A percentile compares a stretch with the other conserved stretches of the same genome.
These are phyloP conservation scores for Amanita molliuscula DNA, from an alignment of 768 basidiomycete species.

Conservation along the genomic window DNA sequence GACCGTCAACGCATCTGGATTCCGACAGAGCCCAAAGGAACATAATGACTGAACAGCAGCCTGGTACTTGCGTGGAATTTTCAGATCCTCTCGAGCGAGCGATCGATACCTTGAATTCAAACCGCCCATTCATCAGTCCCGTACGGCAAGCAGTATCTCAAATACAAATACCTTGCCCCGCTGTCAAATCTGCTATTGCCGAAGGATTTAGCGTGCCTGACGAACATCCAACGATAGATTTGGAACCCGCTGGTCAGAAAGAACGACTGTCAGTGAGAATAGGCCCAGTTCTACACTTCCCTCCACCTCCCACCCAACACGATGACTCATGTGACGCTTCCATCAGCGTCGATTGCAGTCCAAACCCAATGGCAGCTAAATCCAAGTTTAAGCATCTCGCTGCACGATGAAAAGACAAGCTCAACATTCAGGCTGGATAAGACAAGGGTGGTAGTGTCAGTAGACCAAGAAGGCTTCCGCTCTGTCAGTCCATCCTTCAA, in stretches of 20 bases:
- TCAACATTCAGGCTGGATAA: not conserved
- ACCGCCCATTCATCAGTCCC: not conserved
- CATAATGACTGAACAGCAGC: not conserved
- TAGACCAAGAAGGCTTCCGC: constrained; percentile 82
- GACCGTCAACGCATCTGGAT: constrained; percentile 5
- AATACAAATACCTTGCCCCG: not conserved
- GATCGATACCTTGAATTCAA: not conserved
- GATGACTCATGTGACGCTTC: not conserved
- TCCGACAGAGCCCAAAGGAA: not conserved
- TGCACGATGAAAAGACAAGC: not conserved
- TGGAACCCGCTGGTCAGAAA: not conserved
- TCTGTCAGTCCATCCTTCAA: constrained; percentile 48
- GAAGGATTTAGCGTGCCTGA: not conserved
- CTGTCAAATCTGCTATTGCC: not conserved
- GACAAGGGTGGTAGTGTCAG: constrained; percentile 29
- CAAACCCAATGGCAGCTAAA: not conserved
- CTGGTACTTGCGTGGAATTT: not conserved
- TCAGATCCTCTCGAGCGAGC: not conserved
- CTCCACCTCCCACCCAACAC: not conserved
- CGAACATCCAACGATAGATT: not conserved
- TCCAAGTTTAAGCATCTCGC: not conserved
- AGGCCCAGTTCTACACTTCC: not conserved
- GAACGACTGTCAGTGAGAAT: not conserved
- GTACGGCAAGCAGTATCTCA: not conserved
- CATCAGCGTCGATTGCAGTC: not conserved